phyloP scores from a whole-genome alignment of 2,329 filamentous ascomycete genomes.

The Xylariaceae sp. region DNA sequence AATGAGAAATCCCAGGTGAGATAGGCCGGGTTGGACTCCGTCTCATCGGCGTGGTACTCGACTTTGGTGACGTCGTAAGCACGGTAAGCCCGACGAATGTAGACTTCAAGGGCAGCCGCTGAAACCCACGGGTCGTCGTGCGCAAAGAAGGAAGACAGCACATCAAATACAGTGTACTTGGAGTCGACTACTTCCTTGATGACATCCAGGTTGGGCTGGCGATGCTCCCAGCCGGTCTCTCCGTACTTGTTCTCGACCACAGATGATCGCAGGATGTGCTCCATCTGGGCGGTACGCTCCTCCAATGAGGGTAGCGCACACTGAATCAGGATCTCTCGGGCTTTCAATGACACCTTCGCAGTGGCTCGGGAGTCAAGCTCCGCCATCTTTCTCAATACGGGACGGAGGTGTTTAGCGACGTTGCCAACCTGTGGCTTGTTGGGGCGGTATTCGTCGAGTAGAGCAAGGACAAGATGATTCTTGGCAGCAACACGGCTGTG shows the following conservation, averaged over 20 bases:
- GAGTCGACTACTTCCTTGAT: conserved; percentile 98
- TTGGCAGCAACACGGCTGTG: conserved; percentile 90
- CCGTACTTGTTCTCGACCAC: conserved; percentile 97
- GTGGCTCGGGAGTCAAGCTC: conserved; percentile 82
- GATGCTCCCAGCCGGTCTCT: conserved; percentile 93
- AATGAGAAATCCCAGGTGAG: conserved; percentile 95
- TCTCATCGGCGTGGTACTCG: conserved; percentile 78
- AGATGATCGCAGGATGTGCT: conserved; percentile 93
- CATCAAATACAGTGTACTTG: conserved; percentile 97
- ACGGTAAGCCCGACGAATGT: conserved; percentile 92
- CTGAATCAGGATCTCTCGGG: conserved; percentile 94
- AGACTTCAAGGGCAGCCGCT: conserved; percentile 89
- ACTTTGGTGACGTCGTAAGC: conserved; percentile 88
- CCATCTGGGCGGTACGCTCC: conserved; percentile 93
- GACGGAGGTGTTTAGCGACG: conserved; percentile 80
- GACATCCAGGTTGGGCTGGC: conserved; percentile 81
- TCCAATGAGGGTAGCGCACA: conserved; percentile 93
- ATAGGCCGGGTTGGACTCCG: conserved; percentile 57
- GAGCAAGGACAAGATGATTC: conserved; percentile 87
- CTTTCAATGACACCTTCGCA: conserved; percentile 95
- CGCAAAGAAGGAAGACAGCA: conserved; percentile 89
- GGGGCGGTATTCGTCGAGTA: conserved; percentile 88
- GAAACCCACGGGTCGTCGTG: conserved; percentile 94
- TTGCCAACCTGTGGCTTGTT: conserved; percentile 90
- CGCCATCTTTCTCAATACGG: conserved; percentile 75